Evolutionary conservation across 176 grass and related monocot species (phyloP).

Genomic region (Hsuehochloa calcarea): DNA sequence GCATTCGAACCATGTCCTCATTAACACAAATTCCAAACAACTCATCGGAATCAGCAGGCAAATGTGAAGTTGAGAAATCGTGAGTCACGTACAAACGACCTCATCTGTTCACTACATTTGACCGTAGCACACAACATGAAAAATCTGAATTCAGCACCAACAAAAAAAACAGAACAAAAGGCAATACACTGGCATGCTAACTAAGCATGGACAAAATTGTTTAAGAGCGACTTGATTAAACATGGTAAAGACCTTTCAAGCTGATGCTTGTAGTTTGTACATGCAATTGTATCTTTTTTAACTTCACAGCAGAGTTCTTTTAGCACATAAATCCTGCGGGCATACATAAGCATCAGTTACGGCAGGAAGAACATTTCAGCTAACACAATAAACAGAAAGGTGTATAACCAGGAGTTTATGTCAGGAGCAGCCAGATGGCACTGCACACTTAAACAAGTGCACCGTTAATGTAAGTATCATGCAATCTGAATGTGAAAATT

Average conservation of each 20-base stretch:
- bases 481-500: not conserved
- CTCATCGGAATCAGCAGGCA: not conserved
- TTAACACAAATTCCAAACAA: not conserved
- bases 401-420: not conserved
- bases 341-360: not conserved
- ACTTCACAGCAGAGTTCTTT: not conserved
- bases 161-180: not conserved
- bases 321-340: not conserved
- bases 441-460: conserved; percentile 7
- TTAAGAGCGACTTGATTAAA: not conserved
- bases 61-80: not conserved
- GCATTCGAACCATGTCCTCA: not conserved
- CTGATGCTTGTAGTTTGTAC: not conserved
- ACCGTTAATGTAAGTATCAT: not conserved
- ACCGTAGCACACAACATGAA: not conserved
- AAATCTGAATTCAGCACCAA: not conserved
- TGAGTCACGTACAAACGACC: not conserved
- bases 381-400: not conserved
- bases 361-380: not conserved
- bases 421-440: not conserved
- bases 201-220: not conserved
- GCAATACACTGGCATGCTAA: not conserved
- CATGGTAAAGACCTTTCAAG: not conserved
- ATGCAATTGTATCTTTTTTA: not conserved
- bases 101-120: not conserved